Evolutionary conservation across 2,329 filamentous ascomycete species (phyloP).

Genomic region (Cladophialophora yegresii): DNA sequence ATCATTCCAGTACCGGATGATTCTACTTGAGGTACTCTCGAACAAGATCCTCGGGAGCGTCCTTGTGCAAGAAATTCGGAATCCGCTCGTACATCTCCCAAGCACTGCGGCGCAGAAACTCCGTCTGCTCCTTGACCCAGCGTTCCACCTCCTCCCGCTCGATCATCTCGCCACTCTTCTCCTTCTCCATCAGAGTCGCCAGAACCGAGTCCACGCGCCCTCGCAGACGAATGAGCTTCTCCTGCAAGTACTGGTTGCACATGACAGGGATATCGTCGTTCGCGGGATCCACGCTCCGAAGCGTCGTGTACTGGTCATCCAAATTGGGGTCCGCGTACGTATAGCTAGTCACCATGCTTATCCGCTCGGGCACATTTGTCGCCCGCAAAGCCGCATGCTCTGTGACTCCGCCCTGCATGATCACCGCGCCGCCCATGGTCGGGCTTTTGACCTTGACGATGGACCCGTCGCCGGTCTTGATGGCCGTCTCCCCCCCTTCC

Average conservation of each 20-base stretch:
- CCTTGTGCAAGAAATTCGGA: conserved; percentile 3
- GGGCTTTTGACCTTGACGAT: conserved; percentile 49
- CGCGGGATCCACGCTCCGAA: conserved; percentile 9
- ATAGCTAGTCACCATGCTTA: conserved; percentile 61
- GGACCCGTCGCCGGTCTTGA: conserved; percentile 55
- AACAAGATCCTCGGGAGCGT: background rate
- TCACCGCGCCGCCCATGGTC: conserved; percentile 54
- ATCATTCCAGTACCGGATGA: background rate
- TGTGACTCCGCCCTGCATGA: conserved; percentile 68
- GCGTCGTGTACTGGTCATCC: conserved; percentile 7
- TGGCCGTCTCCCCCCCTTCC: conserved; percentile 59
- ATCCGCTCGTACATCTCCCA: conserved; percentile 18
- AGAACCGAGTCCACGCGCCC: conserved; percentile 7
- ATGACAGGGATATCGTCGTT: conserved; percentile 11
- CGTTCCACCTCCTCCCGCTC: conserved; percentile 10
- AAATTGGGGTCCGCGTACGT: conserved; percentile 23
- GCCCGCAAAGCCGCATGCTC: conserved; percentile 64
- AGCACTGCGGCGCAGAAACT: conserved; percentile 11
- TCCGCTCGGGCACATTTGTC: conserved; percentile 59
- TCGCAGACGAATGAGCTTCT: conserved; percentile 13
- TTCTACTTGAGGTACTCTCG: background rate
- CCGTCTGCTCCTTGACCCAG: conserved; percentile 15
- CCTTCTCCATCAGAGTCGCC: conserved; percentile 1
- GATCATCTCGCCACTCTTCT: conserved; percentile 1
- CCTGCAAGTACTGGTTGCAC: conserved; percentile 1